These are phyloP conservation scores for Tetraselmis chui DNA, from an alignment of 139 green algal genomes.

Conservation along the genomic window DNA sequence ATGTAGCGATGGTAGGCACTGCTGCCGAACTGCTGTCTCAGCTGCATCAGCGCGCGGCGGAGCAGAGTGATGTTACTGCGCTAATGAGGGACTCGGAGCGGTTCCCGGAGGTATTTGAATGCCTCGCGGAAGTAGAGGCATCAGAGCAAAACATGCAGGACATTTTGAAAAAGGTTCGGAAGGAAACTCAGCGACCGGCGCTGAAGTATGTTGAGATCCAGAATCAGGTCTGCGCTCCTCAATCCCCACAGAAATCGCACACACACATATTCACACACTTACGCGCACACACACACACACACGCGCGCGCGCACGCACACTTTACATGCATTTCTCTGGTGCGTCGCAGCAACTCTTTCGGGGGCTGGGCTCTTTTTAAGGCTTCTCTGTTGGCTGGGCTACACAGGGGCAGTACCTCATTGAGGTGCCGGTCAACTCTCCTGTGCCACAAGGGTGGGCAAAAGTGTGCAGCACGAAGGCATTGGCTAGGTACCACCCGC, in stretches of 20 bases:
- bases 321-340: no score
- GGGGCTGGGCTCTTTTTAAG: no score
- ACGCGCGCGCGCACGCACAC: no score
- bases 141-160: conserved; percentile 30
- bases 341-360: no score
- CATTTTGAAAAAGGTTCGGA: conserved; percentile 36
- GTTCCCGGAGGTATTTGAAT: conserved; percentile 37
- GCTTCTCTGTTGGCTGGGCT: no score
- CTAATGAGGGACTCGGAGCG: conserved; percentile 22
- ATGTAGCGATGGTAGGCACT: conserved; percentile 21
- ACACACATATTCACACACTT: no score
- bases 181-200: conserved; percentile 17
- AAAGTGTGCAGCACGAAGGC: conserved; percentile 74
- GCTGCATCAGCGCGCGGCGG: conserved; percentile 40
- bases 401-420: conserved; percentile 57
- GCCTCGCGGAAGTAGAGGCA: conserved; percentile 14
- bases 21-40: conserved; percentile 27
- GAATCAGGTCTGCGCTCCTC: conserved; percentile 15
- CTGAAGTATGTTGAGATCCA: conserved; percentile 40
- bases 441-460: conserved; percentile 32
- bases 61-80: conserved; percentile 27
- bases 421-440: conserved; percentile 52
- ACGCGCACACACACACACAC: no score
- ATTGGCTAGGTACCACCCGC: conserved; percentile 56
- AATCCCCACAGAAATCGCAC: neutral